Evolutionary conservation across 169 alveolate species (phyloP).

Genomic region (Plasmodium coatneyi): DNA sequence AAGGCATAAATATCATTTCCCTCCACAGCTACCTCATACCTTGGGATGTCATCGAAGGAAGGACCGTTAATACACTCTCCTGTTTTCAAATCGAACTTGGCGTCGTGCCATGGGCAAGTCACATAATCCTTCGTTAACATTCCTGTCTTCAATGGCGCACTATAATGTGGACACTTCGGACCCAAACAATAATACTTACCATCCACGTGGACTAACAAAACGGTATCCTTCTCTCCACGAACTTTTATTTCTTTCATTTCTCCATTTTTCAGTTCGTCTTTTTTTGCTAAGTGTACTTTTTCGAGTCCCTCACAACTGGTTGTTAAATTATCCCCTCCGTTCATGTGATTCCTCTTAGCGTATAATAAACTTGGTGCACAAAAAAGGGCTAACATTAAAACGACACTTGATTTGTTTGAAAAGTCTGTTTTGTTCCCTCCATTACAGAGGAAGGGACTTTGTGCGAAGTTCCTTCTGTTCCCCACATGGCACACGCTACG

Average conservation of each 20-base stretch:
- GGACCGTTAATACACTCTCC: constrained; percentile 87
- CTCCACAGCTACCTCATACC: constrained; percentile 79
- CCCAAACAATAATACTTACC: constrained; percentile 82
- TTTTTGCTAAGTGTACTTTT: constrained; percentile 66
- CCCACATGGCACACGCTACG: neutral
- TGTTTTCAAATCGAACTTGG: constrained; percentile 81
- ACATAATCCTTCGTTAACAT: constrained; percentile 80
- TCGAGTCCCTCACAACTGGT: constrained; percentile 30
- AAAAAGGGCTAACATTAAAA: constrained; percentile 11
- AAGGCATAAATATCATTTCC: constrained; percentile 80
- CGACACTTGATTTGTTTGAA: constrained; percentile 1
- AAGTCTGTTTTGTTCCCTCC: neutral
- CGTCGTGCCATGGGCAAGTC: constrained; percentile 87
- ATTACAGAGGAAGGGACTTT: neutral
- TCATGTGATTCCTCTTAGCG: neutral
- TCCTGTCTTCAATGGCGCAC: constrained; percentile 81
- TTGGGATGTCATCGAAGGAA: constrained; percentile 81
- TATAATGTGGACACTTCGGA: constrained; percentile 84
- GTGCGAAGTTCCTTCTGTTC: neutral
- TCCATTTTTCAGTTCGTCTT: constrained; percentile 80
- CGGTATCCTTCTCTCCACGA: constrained; percentile 76
- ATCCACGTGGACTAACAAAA: constrained; percentile 77
- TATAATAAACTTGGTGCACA: constrained; percentile 1
- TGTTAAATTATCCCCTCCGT: neutral
- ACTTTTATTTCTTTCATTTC: constrained; percentile 82